phyloP scores from a whole-genome alignment of 176 grass and related monocot species.

The Cenchrus americanus region DNA sequence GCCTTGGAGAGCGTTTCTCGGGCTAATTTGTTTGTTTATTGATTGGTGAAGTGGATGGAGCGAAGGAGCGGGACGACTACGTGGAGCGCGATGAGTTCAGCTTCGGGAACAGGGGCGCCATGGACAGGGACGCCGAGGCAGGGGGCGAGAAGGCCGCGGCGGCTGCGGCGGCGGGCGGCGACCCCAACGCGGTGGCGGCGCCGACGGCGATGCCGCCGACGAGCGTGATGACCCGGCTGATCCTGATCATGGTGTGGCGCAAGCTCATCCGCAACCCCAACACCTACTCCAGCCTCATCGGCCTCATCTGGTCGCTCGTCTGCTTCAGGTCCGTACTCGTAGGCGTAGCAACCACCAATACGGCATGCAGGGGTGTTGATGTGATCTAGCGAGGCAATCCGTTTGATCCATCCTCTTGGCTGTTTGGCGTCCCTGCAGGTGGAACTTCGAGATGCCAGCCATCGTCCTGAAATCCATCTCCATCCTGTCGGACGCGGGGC shows the following conservation, averaged over 20 bases:
- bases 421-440: conserved; percentile 56
- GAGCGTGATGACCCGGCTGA: conserved; percentile 95
- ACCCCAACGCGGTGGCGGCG: conserved; percentile 28
- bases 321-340: conserved; percentile 78
- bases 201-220: conserved; percentile 91
- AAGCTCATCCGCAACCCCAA: conserved; percentile 99
- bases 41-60: conserved; percentile 59
- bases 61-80: conserved; percentile 60
- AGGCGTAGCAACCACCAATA: background rate
- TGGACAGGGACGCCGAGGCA: conserved; percentile 66
- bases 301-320: conserved; percentile 93
- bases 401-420: conserved; percentile 21
- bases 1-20: conserved; percentile 28
- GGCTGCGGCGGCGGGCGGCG: background rate
- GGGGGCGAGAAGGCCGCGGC: conserved; percentile 65
- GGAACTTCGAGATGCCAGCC: conserved; percentile 94
- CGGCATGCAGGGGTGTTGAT: background rate
- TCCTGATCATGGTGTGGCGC: conserved; percentile 99
- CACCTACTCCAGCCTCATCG: conserved; percentile 98
- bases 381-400: background rate
- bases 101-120: conserved; percentile 68
- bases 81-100: conserved; percentile 88
- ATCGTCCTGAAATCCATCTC: conserved; percentile 89
- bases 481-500: conserved; percentile 96
- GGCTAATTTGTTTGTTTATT: conserved; percentile 2